Base-by-base conservation (phyloP, 2,329 filamentous ascomycete species). In the Aspergillus terreus region DNA sequence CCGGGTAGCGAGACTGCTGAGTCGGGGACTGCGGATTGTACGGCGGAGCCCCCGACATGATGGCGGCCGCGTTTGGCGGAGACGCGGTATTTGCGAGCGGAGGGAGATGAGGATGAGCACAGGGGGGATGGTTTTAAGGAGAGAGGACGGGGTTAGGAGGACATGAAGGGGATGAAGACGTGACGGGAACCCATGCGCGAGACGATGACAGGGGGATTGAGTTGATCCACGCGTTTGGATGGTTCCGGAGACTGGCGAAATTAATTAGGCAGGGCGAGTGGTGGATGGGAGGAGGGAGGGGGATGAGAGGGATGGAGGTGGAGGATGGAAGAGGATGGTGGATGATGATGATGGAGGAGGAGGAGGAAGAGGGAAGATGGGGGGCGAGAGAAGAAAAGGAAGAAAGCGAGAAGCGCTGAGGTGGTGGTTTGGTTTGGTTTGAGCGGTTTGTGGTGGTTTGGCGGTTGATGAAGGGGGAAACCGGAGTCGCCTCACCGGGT, bases 11-110 rank as follows among this genome's bases (percentile, higher is more conserved):
- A 51, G 68, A 63, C 60, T 73, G 71, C 59, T 74, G 71, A 52
- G 72, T 71, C 51, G 74, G 73, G 58, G 74, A 76, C 60, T 73
- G 73, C 53, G 70, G 65, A 60, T 71, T 70, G 58, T 72, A 75
- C 53, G 74, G 72, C 57, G 73, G 72, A 67, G 66, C 69, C 58
- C 71, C 71, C 55, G 71, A 67, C 71, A 74, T 74, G 63, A 59
- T 70, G 68, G 61, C 27, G 27, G 27, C 63, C 63, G 63, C 61
- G 61, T 63, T 14, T 62, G 58, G 56, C 55, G 61, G 57, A 53
- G 55, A 56, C 59, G 65, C 63, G 60, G 62, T 47, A 33, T 19
- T 15, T 38, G 19, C 15, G 10, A 10, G 33, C 14, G n/a, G 17
- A 43, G 14, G 52, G 51, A 40, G 50, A 49, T 43, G 21, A 25